Evolutionary conservation across 2,329 filamentous ascomycete genomes (phyloP).

Genomic region (Hymenoscyphus salicellus): DNA sequence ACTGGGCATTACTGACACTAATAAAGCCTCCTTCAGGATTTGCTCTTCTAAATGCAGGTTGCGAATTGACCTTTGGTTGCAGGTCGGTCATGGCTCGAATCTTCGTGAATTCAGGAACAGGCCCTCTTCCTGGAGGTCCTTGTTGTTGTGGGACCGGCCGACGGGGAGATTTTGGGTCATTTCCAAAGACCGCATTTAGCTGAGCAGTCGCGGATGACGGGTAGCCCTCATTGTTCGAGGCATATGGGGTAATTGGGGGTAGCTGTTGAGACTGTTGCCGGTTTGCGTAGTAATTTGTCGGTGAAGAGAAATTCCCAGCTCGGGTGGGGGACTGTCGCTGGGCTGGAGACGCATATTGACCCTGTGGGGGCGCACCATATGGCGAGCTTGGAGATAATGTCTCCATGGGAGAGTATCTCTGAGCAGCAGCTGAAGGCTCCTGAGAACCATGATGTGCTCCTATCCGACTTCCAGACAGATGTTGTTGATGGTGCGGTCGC

Average conservation of each 20-base stretch:
- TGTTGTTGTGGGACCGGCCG: conserved; percentile 49
- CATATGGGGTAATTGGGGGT: conserved; percentile 69
- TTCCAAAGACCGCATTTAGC: conserved; percentile 63
- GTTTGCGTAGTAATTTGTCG: conserved; percentile 55
- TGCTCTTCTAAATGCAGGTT: conserved; percentile 87
- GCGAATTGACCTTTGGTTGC: conserved; percentile 76
- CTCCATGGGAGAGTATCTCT: conserved; percentile 96
- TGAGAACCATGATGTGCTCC: conserved; percentile 68
- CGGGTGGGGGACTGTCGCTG: conserved; percentile 78
- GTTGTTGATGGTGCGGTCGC: conserved; percentile 73
- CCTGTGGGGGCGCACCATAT: conserved; percentile 60
- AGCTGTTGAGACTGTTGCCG: conserved; percentile 59
- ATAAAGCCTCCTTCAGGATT: conserved; percentile 98
- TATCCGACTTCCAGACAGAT: conserved; percentile 52
- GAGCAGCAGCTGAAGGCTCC: conserved; percentile 77
- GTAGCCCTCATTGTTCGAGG: conserved; percentile 67
- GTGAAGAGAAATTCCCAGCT: conserved; percentile 56
- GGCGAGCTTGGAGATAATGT: conserved; percentile 75
- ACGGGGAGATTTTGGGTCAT: conserved; percentile 57
- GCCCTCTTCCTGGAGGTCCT: conserved; percentile 53
- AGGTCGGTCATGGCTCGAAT: conserved; percentile 71
- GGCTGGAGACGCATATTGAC: conserved; percentile 47
- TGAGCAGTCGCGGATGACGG: conserved; percentile 66
- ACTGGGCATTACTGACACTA: conserved; percentile 61
- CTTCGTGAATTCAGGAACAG: conserved; percentile 85